Evolutionary conservation across 2,329 filamentous ascomycete genomes (phyloP).

Genomic region (Westerdykella sp.): DNA sequence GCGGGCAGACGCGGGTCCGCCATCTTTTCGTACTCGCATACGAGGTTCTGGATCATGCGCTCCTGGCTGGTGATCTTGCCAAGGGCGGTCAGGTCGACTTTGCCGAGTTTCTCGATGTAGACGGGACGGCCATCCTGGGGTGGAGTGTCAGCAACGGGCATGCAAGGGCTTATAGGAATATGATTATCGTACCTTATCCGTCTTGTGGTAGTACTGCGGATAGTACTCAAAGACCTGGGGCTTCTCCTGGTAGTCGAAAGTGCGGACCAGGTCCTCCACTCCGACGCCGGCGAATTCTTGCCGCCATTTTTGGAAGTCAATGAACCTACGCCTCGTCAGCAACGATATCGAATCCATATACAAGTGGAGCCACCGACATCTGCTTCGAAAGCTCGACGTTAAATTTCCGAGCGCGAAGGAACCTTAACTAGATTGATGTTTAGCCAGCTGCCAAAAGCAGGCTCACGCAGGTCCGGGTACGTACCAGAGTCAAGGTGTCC

Average conservation of each 20-base stretch:
- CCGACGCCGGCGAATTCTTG: slow-evolving; percentile 61
- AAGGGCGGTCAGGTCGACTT: slow-evolving; percentile 84
- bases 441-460: slow-evolving; percentile 10
- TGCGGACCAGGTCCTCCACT: slow-evolving; percentile 72
- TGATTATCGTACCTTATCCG: slow-evolving; percentile 56
- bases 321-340: slow-evolving; percentile 60
- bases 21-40: slow-evolving; percentile 95
- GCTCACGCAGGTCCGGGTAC: slow-evolving; percentile 16
- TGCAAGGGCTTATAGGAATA: neutral
- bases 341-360: neutral
- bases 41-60: slow-evolving; percentile 93
- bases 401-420: slow-evolving; percentile 92
- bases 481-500: slow-evolving; percentile 85
- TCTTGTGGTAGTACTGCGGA: slow-evolving; percentile 99
- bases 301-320: slow-evolving; percentile 87
- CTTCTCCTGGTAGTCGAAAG: slow-evolving; percentile 85
- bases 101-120: slow-evolving; percentile 94
- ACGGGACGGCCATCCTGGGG: slow-evolving; percentile 84
- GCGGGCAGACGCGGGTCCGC: slow-evolving; percentile 88
- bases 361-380: slow-evolving; percentile 59
- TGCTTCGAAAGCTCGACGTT: slow-evolving; percentile 75
- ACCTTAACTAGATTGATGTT: slow-evolving; percentile 58
- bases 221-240: slow-evolving; percentile 81
- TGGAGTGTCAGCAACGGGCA: neutral
- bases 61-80: slow-evolving; percentile 88